Conservation (phyloP, 129 eudicot genomes). For the Tagetes patula region DNA sequence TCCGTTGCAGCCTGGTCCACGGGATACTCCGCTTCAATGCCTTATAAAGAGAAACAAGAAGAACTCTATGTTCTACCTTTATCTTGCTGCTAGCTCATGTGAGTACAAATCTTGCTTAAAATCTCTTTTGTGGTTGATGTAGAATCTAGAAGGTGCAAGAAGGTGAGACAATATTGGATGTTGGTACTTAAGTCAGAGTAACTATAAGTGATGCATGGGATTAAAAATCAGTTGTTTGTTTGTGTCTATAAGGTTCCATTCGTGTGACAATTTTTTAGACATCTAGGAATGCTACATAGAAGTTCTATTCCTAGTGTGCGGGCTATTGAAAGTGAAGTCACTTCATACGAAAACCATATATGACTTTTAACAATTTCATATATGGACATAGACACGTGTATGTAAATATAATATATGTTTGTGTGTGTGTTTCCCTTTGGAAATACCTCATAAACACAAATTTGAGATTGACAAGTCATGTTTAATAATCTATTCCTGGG, state of each 20-base stretch:
- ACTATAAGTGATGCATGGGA: conserved; percentile 7
- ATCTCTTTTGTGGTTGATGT: conserved; percentile 4
- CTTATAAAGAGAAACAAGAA: conserved; percentile 87
- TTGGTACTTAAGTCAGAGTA: conserved; percentile 16
- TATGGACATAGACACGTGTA: neutral
- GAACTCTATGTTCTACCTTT: conserved; percentile 67
- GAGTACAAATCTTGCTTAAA: conserved; percentile 33
- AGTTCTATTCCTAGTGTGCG: neutral
- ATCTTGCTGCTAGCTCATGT: conserved; percentile 82
- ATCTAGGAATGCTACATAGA: neutral
- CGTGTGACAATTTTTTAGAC: neutral
- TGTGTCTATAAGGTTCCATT: conserved; percentile 1
- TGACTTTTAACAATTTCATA: neutral
- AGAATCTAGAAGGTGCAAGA: conserved; percentile 9
- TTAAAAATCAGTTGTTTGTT: conserved; percentile 1
- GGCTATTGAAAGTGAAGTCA: conserved; percentile 3
- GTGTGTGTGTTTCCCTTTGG: neutral
- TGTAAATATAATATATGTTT: neutral
- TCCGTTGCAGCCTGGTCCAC: conserved; percentile 86
- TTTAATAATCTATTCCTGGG: neutral
- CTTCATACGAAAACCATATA: neutral
- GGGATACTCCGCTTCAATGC: conserved; percentile 73
- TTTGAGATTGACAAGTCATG: neutral
- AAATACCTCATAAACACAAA: neutral
- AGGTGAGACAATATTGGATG: conserved; percentile 14